Evolutionary conservation across 2,329 filamentous ascomycete species (phyloP).

Genomic region (Tolypocladium guangdongense): DNA sequence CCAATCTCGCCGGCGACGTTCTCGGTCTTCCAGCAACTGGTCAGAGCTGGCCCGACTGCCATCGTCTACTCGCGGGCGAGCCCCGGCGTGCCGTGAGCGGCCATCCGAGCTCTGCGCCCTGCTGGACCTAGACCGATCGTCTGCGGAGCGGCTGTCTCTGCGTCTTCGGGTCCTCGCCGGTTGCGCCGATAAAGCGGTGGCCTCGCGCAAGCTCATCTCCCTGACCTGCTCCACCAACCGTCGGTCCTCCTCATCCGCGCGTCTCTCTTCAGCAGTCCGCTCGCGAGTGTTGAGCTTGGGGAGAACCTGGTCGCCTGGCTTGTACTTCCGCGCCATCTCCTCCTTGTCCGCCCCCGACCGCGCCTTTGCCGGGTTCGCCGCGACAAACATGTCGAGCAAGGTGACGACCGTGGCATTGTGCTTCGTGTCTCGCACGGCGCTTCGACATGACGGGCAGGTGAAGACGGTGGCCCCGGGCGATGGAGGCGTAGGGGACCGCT

Average conservation of each 20-base stretch:
- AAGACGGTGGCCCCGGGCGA: conserved; percentile 43
- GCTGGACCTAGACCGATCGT: conserved; percentile 18
- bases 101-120: conserved; percentile 19
- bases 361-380: conserved; percentile 65
- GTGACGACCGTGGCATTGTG: conserved; percentile 88
- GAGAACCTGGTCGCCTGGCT: conserved; percentile 69
- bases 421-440: conserved; percentile 71
- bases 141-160: conserved; percentile 24
- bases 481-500: conserved; percentile 37
- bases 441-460: conserved; percentile 89
- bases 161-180: conserved; percentile 17
- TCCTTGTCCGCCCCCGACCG: conserved; percentile 63
- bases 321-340: conserved; percentile 67
- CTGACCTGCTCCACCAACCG: conserved; percentile 61
- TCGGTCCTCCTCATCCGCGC: conserved; percentile 54
- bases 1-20: conserved; percentile 21
- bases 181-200: conserved; percentile 34
- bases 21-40: conserved; percentile 24
- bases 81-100: conserved; percentile 15
- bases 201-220: conserved; percentile 61
- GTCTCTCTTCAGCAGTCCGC: conserved; percentile 40
- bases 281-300: conserved; percentile 45
- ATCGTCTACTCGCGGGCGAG: conserved; percentile 14
- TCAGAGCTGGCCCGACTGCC: conserved; percentile 18
- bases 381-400: conserved; percentile 77